Evolutionary conservation across 2,329 filamentous ascomycete species (phyloP).

Genomic region (Sporothrix dimorphospora): DNA sequence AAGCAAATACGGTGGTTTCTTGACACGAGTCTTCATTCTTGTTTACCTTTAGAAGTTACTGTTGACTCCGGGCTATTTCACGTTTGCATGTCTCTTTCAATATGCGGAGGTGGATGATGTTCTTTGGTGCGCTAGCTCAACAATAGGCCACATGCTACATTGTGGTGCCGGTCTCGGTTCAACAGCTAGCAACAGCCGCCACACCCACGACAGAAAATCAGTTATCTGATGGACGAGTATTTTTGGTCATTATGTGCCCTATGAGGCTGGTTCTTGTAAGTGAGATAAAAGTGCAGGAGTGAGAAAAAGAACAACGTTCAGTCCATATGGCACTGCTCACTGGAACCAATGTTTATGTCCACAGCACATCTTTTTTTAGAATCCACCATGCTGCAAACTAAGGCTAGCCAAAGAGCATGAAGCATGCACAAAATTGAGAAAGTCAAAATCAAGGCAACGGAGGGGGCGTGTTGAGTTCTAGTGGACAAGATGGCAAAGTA

Average conservation of each 20-base stretch:
- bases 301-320: background rate
- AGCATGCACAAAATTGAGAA: background rate
- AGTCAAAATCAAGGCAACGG: background rate
- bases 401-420: background rate
- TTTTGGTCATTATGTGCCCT: background rate
- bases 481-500: background rate
- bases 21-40: too few species aligned
- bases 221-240: background rate
- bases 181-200: too few species aligned
- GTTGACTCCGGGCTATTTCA: too few species aligned
- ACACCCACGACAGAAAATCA: background rate
- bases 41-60: too few species aligned
- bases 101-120: too few species aligned
- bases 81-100: too few species aligned
- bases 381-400: background rate
- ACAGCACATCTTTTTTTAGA: too few species aligned
- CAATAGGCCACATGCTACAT: too few species aligned
- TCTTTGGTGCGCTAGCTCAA: too few species aligned
- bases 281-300: background rate
- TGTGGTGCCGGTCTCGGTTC: background rate
- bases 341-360: background rate
- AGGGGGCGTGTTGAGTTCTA: background rate
- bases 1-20: too few species aligned
- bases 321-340: conserved; percentile 2
- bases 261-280: background rate